Conservation (phyloP, 768 basidiomycete species). For the Lactarius sp. region DNA sequence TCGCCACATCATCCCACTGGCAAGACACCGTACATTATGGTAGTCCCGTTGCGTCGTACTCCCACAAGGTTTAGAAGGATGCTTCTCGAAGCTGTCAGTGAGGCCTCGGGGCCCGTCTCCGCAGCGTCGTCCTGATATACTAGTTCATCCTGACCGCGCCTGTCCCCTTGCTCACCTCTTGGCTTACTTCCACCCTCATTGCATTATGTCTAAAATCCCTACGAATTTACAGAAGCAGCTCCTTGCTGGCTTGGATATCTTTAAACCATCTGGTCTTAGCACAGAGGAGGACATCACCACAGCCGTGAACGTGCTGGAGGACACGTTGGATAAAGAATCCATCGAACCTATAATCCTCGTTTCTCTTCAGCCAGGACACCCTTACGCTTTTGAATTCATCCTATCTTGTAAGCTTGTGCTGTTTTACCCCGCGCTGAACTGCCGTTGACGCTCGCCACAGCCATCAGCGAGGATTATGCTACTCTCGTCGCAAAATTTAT, state of each 20-base stretch:
- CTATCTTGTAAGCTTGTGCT: background rate
- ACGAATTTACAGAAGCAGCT: background rate
- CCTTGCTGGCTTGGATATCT: conserved; percentile 7
- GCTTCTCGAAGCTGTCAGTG: background rate
- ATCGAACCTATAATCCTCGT: conserved; percentile 6
- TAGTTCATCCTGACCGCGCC: background rate
- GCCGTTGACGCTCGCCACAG: conserved; percentile 4
- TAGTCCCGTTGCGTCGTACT: background rate
- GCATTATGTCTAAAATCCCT: background rate
- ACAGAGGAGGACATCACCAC: conserved; percentile 1
- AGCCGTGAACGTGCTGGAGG: conserved; percentile 9
- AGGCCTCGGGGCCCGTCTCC: conserved; percentile 9
- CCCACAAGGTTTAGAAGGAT: background rate
- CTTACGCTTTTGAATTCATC: conserved; percentile 18
- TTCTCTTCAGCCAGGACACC: conserved; percentile 1
- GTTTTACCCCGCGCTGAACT: background rate
- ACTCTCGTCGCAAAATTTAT: background rate
- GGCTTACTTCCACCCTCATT: background rate
- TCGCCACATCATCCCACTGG: background rate
- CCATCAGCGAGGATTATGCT: background rate
- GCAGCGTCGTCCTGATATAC: background rate
- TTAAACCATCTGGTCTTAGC: background rate
- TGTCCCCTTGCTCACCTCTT: background rate
- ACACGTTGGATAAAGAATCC: conserved; percentile 8
- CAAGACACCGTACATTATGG: conserved; percentile 1